These are phyloP conservation scores for Pulveroboletus sp. DNA, from an alignment of 768 basidiomycete species.

Conservation along the genomic window DNA sequence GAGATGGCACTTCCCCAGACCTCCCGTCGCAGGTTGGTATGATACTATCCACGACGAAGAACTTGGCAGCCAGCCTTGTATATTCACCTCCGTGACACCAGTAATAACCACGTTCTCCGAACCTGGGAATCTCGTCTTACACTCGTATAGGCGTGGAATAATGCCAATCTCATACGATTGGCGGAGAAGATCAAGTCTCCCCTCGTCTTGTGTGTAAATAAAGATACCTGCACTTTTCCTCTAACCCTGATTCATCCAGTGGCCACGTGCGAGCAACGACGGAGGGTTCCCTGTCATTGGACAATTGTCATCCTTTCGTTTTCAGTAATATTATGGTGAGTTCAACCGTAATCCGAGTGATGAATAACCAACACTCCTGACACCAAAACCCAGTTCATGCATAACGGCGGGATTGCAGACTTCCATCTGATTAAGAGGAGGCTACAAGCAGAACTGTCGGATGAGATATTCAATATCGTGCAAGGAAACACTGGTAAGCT, in stretches of 20 bases:
- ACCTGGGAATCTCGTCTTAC: conserved; percentile 8
- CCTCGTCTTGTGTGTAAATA: conserved; percentile 74
- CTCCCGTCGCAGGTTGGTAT: conserved; percentile 72
- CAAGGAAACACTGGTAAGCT: conserved; percentile 85
- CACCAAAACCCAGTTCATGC: conserved; percentile 72
- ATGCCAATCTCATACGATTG: conserved; percentile 85
- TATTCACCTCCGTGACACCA: conserved; percentile 93
- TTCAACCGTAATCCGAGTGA: background rate
- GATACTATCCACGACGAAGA: conserved; percentile 82
- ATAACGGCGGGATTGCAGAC: conserved; percentile 90
- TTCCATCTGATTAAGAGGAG: conserved; percentile 78
- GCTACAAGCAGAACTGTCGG: conserved; percentile 70
- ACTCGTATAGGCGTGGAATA: conserved; percentile 85
- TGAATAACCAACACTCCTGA: background rate
- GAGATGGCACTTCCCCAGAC: background rate
- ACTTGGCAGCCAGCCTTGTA: conserved; percentile 83
- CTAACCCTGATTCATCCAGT: conserved; percentile 34
- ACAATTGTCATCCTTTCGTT: conserved; percentile 94
- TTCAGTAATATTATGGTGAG: conserved; percentile 88
- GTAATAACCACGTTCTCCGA: conserved; percentile 40
- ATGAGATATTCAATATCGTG: conserved; percentile 82
- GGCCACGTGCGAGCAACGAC: conserved; percentile 94
- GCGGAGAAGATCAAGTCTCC: conserved; percentile 98
- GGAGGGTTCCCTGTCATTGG: conserved; percentile 83
- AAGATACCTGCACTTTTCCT: background rate